Conservation (phyloP, 2,329 filamentous ascomycete species). For the Fusarium transvaalense region DNA sequence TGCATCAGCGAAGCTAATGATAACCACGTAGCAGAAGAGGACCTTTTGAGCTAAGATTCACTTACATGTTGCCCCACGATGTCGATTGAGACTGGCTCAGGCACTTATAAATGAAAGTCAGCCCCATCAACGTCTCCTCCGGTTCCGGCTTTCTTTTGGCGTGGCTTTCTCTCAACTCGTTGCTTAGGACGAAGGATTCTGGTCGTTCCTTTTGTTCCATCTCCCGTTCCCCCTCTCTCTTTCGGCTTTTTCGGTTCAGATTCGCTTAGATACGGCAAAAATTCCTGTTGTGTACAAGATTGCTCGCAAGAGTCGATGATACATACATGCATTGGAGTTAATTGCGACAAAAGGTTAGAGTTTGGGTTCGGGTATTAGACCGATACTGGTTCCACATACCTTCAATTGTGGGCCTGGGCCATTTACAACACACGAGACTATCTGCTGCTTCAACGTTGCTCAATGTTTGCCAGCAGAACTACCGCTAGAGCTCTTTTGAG, state of each 20-base stretch:
- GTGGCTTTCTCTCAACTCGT: constrained; percentile 5
- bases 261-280: constrained; percentile 37
- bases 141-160: constrained; percentile 9
- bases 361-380: constrained; percentile 22
- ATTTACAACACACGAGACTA: background rate
- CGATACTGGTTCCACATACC: constrained; percentile 24
- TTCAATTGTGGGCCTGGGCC: constrained; percentile 12
- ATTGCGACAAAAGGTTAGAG: constrained; percentile 8
- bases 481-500: constrained; percentile 36
- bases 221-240: constrained; percentile 2
- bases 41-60: constrained; percentile 22
- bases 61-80: constrained; percentile 25
- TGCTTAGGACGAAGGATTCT: constrained; percentile 24
- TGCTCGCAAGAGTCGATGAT: constrained; percentile 2
- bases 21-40: constrained; percentile 21
- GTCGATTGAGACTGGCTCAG: constrained; percentile 13
- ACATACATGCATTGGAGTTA: background rate
- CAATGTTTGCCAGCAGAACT: constrained; percentile 37
- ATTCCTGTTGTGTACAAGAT: background rate
- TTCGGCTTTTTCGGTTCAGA: constrained; percentile 24
- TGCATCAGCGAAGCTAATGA: constrained; percentile 35
- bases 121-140: constrained; percentile 26
- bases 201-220: background rate
- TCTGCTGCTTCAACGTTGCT: background rate
- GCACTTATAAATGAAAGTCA: constrained; percentile 33